phyloP scores from a whole-genome alignment of 495 filamentous ascomycete genomes.

The Tuber calosporum region DNA sequence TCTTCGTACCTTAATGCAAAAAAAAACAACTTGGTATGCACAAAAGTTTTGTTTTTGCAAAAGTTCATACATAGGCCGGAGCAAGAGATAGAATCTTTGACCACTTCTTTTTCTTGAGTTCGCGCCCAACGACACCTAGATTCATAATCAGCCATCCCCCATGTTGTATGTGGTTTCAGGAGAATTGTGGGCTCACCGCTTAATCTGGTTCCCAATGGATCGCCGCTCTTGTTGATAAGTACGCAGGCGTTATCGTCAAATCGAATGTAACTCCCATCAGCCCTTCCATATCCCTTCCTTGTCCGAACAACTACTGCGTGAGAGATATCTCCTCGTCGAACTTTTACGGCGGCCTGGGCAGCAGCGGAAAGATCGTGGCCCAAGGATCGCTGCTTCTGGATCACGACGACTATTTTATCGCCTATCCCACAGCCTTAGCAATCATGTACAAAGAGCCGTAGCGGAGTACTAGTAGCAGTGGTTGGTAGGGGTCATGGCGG shows the following conservation, averaged over 20 bases:
- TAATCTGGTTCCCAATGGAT: slow-evolving; percentile 88
- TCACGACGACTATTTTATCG: slow-evolving; percentile 93
- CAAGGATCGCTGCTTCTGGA: slow-evolving; percentile 86
- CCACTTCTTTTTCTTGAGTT: slow-evolving; percentile 84
- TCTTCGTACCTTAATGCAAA: slow-evolving; percentile 7
- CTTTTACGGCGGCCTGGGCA: slow-evolving; percentile 67
- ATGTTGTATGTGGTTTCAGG: background rate
- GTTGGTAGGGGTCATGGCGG: background rate
- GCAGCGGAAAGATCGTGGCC: slow-evolving; percentile 57
- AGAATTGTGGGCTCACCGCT: slow-evolving; percentile 53
- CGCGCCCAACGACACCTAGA: slow-evolving; percentile 71
- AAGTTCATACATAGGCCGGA: slow-evolving; percentile 72
- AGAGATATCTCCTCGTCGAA: slow-evolving; percentile 90
- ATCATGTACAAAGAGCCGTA: background rate
- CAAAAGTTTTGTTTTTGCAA: background rate
- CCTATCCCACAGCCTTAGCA: slow-evolving; percentile 50
- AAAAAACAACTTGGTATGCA: slow-evolving; percentile 6
- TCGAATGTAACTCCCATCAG: slow-evolving; percentile 77
- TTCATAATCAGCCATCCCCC: slow-evolving; percentile 13
- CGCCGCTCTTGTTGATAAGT: slow-evolving; percentile 91
- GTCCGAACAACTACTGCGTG: slow-evolving; percentile 95
- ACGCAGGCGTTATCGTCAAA: slow-evolving; percentile 99
- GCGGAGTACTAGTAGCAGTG: background rate
- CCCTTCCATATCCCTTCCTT: slow-evolving; percentile 71
- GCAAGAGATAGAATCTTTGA: slow-evolving; percentile 96